Evolutionary conservation across 2,329 filamentous ascomycete genomes (phyloP).

Genomic region (Colletotrichum lini): DNA sequence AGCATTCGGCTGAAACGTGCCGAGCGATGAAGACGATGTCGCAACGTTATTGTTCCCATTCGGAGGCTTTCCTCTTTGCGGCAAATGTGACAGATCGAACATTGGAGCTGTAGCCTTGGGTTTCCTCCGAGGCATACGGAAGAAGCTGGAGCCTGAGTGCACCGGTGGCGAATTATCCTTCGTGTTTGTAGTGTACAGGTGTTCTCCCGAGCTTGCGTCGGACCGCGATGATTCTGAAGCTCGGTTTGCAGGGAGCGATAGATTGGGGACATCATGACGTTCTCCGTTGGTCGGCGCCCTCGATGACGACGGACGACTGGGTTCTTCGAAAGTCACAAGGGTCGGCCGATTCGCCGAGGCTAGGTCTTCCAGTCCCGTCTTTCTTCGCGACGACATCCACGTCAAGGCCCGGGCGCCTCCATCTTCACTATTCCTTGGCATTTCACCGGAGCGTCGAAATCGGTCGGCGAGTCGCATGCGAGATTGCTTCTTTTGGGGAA

Average conservation of each 20-base stretch:
- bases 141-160: slow-evolving; percentile 80
- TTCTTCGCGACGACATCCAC: slow-evolving; percentile 57
- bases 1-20: slow-evolving; percentile 37
- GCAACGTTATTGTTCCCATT: slow-evolving; percentile 49
- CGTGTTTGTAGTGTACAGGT: slow-evolving; percentile 73
- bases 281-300: slow-evolving; percentile 48
- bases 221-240: slow-evolving; percentile 85
- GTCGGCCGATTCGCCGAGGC: slow-evolving; percentile 50
- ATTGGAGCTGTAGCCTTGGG: slow-evolving; percentile 82
- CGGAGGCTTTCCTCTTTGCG: slow-evolving; percentile 73
- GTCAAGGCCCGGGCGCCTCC: slow-evolving; percentile 41
- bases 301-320: slow-evolving; percentile 60
- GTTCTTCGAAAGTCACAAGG: slow-evolving; percentile 69
- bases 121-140: slow-evolving; percentile 83
- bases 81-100: slow-evolving; percentile 90
- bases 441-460: slow-evolving; percentile 67
- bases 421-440: slow-evolving; percentile 52
- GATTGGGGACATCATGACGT: slow-evolving; percentile 24
- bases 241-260: slow-evolving; percentile 31
- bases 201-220: slow-evolving; percentile 84
- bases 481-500: slow-evolving; percentile 68
- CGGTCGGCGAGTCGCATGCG: slow-evolving; percentile 68
- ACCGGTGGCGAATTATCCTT: slow-evolving; percentile 63
- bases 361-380: slow-evolving; percentile 47
- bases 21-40: slow-evolving; percentile 62